Evolutionary conservation across 441 rosid species (phyloP).

Genomic region (Daphne laureola): DNA sequence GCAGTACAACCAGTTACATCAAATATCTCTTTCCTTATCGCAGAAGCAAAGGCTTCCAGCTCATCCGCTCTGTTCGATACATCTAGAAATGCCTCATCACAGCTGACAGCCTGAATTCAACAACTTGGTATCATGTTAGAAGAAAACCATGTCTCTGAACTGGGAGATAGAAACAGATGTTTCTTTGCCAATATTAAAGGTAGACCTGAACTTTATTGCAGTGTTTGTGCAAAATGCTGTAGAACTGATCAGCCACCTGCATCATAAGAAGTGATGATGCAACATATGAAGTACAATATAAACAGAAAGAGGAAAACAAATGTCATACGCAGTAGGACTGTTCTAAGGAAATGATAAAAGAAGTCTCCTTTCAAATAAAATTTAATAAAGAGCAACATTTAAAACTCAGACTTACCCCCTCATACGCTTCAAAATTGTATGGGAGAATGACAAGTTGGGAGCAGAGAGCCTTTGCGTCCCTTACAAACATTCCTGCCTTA

Average conservation of each 20-base stretch:
- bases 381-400: slow-evolving; percentile 9
- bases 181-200: slow-evolving; percentile 8
- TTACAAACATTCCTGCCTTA: slow-evolving; percentile 90
- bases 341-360: not conserved
- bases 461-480: slow-evolving; percentile 86
- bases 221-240: slow-evolving; percentile 73
- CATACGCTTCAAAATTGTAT: slow-evolving; percentile 86
- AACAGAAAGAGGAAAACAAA: slow-evolving; percentile 5
- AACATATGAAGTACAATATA: slow-evolving; percentile 1
- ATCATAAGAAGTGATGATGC: slow-evolving; percentile 2
- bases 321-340: not conserved
- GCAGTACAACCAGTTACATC: slow-evolving; percentile 87
- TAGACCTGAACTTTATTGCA: slow-evolving; percentile 79
- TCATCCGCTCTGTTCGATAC: slow-evolving; percentile 46
- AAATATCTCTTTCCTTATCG: slow-evolving; percentile 67
- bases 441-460: slow-evolving; percentile 78
- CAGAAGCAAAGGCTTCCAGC: slow-evolving; percentile 56
- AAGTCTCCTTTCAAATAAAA: not conserved
- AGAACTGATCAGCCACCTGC: slow-evolving; percentile 94
- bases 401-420: slow-evolving; percentile 44
- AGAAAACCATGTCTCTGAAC: slow-evolving; percentile 11
- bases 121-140: slow-evolving; percentile 13
- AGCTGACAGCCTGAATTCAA: slow-evolving; percentile 75
- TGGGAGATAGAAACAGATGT: not conserved
- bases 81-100: slow-evolving; percentile 95